phyloP scores from a whole-genome alignment of 1,139 yeast genomes.

The Pichia sp. region DNA sequence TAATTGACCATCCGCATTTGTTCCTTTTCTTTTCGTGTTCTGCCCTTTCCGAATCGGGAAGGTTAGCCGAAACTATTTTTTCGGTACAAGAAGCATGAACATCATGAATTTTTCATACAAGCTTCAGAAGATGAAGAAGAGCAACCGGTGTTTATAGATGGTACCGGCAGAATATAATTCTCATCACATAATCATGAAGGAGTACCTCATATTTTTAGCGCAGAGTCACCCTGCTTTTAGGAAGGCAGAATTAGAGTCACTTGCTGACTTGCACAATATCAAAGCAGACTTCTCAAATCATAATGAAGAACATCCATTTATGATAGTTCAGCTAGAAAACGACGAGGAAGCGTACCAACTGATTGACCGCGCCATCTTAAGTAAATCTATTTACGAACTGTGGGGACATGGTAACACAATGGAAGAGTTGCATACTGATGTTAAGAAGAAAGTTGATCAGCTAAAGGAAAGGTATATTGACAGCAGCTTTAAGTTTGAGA shows the following conservation, averaged over 20 bases:
- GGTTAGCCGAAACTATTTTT: too few species aligned
- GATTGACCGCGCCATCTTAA: slow-evolving; percentile 60
- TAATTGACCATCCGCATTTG: too few species aligned
- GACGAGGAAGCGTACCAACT: slow-evolving; percentile 64
- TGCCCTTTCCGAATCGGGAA: too few species aligned
- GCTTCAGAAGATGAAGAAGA: too few species aligned
- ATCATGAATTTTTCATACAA: too few species aligned
- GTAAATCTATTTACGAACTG: slow-evolving; percentile 73
- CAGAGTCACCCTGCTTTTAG: slow-evolving; percentile 80
- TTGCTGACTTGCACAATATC: slow-evolving; percentile 59
- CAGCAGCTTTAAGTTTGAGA: slow-evolving; percentile 71
- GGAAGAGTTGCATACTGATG: slow-evolving; percentile 50
- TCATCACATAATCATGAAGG: too few species aligned
- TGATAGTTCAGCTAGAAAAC: slow-evolving; percentile 53
- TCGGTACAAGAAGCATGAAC: too few species aligned
- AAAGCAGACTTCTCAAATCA: slow-evolving; percentile 55
- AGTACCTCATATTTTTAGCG: slow-evolving; percentile 72
- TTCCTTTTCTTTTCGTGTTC: too few species aligned
- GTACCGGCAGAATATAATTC: too few species aligned
- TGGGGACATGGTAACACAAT: slow-evolving; percentile 67
- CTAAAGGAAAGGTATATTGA: slow-evolving; percentile 31
- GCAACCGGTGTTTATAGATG: too few species aligned
- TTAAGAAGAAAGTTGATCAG: slow-evolving; percentile 31
- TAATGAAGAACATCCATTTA: slow-evolving; percentile 57
- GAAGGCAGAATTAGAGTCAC: slow-evolving; percentile 72